Evolutionary conservation across 805 yeast species (phyloP), one percentile per base, ranked within the genome.

Genomic region (Starmerella etchellsii): DNA sequence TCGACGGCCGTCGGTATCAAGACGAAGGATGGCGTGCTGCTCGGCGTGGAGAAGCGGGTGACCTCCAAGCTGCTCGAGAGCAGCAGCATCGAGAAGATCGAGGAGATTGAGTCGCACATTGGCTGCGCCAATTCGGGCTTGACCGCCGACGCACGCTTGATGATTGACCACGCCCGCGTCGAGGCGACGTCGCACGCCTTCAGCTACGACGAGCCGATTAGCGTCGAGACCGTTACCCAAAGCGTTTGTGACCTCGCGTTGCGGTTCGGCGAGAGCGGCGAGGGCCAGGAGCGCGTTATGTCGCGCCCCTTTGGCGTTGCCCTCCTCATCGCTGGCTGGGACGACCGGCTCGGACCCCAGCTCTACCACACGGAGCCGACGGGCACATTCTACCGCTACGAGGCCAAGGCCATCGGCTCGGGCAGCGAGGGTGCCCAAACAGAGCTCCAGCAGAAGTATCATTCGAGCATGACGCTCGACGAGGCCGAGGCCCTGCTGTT

Each of bases 301-400:
- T 84, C 95, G 3, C 77, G 99, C 66, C 99, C 99, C 11, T 91
- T 91, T 61, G 99, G 99, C 59, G 99, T 91, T 37, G 99, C 99
- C 1, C 66, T 91, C 51, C 71, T 91, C 55, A 80, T 91, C 56
- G 98, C 97, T 4, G 99, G 99, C 37, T 71, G 77, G 53, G 98
- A 91, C 65, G 93, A 83, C 53, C 35, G 42, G 5, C 78, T 83
- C 56, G 98, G 98, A 1, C 95, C 95, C 35, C 98, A 91, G 62
- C 71, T 91, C 53, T 64, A 82, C 60, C 96, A 91, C 61, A 95
- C 97, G n/a, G 99, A 91, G 64, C 98, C 99, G 30, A 82, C 95
- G 13, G 99, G 99, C 44, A 91, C 99, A 1, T 91, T 85, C 55
- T 93, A 91, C 66, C 76, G 91, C 63, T 91, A 91, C 60, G 95